Evolutionary conservation across 2,329 filamentous ascomycete species (phyloP).

Genomic region (Xylariaceae sp.): DNA sequence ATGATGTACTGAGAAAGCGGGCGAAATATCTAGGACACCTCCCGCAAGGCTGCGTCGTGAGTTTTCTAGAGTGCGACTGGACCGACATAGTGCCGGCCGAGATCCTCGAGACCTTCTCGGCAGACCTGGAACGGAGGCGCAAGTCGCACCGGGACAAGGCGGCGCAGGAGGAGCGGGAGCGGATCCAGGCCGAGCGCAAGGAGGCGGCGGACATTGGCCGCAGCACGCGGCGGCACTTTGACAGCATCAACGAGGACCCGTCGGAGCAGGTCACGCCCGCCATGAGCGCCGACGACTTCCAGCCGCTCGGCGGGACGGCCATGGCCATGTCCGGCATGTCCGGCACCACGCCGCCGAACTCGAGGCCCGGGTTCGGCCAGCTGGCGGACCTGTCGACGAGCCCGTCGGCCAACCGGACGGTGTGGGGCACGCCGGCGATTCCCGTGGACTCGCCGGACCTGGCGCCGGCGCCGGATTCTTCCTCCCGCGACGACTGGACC

Average conservation of each 20-base stretch:
- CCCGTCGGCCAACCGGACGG: conserved; percentile 67
- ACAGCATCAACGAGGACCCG: conserved; percentile 32
- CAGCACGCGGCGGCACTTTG: conserved; percentile 32
- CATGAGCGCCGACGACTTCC: conserved; percentile 55
- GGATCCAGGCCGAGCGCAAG: conserved; percentile 70
- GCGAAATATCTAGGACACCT: conserved; percentile 84
- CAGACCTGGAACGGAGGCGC: conserved; percentile 67
- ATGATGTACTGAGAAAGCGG: conserved; percentile 74
- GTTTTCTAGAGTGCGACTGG: conserved; percentile 91
- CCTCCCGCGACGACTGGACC: conserved; percentile 36
- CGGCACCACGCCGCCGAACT: conserved; percentile 47
- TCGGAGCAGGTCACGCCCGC: conserved; percentile 27
- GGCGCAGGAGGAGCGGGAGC: conserved; percentile 76
- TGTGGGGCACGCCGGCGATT: conserved; percentile 83
- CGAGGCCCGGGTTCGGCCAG: conserved; percentile 55
- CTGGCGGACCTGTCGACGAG: conserved; percentile 76
- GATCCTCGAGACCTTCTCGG: conserved; percentile 66
- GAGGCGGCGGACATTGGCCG: conserved; percentile 63
- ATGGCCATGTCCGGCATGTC: no score
- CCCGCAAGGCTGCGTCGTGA: conserved; percentile 84
- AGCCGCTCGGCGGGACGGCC: conserved; percentile 46
- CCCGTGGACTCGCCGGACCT: conserved; percentile 51
- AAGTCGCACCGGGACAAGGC: conserved; percentile 78
- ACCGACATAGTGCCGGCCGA: conserved; percentile 75
- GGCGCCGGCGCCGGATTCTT: conserved; percentile 29